Evolutionary conservation across 768 basidiomycete genomes (phyloP).

Genomic region (Mycena rosella): DNA sequence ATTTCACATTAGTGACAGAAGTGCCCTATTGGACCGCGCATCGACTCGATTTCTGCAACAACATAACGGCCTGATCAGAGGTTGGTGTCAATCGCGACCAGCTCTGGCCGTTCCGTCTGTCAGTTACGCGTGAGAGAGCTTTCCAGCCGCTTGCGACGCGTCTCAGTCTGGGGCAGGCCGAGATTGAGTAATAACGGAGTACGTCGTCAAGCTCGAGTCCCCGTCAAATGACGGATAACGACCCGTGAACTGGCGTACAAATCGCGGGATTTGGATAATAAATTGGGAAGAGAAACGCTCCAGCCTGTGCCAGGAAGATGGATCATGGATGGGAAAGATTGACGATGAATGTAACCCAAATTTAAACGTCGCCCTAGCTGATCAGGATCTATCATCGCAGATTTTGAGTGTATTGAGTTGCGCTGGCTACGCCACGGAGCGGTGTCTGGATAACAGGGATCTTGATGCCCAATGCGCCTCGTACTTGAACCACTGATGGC

Average conservation of each 20-base stretch:
- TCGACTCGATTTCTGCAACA: not conserved
- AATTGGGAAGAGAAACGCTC: too few relatives aligned
- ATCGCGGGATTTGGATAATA: too few relatives aligned
- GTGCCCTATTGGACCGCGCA: not conserved
- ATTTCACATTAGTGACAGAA: conserved; percentile 2
- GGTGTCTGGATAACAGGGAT: too few relatives aligned
- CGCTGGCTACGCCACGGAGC: too few relatives aligned
- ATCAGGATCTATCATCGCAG: too few relatives aligned
- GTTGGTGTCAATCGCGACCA: not conserved
- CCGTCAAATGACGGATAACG: too few relatives aligned
- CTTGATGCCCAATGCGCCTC: too few relatives aligned
- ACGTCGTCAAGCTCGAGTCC: not conserved
- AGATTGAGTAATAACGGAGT: not conserved
- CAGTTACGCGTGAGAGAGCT: conserved; percentile 4
- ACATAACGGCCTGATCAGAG: not conserved
- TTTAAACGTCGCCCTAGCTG: not conserved
- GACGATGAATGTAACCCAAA: not conserved
- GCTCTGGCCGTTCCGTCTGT: conserved; percentile 4
- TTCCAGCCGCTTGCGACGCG: conserved; percentile 5
- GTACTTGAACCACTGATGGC: too few relatives aligned
- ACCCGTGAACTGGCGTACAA: too few relatives aligned
- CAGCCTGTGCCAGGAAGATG: too few relatives aligned
- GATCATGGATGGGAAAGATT: conserved; percentile 6
- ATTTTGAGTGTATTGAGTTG: too few relatives aligned
- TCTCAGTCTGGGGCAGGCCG: conserved; percentile 1